Evolutionary conservation across 768 basidiomycete genomes (phyloP), one percentile per base, ranked within the genome.

Genomic region (Podaxis pistillaris): DNA sequence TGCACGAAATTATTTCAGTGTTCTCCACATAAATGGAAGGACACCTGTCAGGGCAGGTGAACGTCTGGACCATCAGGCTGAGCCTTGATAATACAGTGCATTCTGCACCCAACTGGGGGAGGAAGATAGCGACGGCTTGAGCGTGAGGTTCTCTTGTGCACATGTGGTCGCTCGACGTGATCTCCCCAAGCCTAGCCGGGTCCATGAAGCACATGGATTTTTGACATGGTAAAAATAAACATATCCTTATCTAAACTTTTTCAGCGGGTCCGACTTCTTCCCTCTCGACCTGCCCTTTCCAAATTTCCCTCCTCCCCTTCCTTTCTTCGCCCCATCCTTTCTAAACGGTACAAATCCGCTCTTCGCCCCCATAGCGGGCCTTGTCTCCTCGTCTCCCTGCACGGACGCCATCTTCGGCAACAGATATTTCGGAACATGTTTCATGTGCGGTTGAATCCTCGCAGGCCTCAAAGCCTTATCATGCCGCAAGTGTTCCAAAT

Each of bases 381-480:
- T 79, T 28, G 76, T 65, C 41, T 77, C 44, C 12, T 77, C 77
- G 0, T 71, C 70, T 8, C 78, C 81, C 11, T 77, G 54, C 2
- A 89, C 86, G 7, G 89, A 78, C 24, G 88, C 86, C 53, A 93
- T 89, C 30, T 86, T 86, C 2, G 96, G 96, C 64, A 97, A 80
- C 28, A 98, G 80, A 71, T 99, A 99, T 60, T 88, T 89, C 1
- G 96, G 97, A 4, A 98, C 87, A 74, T 96, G 91, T 73, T 96
- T 98, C 87, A 98, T 92, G 72, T 98, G 96, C 1, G 94, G 77
- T 71, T 97, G 96, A 11, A 96, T 81, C 51, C 95, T 83, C 28
- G 90, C 89, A 0, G 96, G 94, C 68, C 96, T 93, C 4, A 98
- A 79, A 4, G 96, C 91, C 67, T 94, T 94, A 75, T 99, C 97